phyloP scores from a whole-genome alignment of 139 green algal genomes.

The Bryopsis sp. region DNA sequence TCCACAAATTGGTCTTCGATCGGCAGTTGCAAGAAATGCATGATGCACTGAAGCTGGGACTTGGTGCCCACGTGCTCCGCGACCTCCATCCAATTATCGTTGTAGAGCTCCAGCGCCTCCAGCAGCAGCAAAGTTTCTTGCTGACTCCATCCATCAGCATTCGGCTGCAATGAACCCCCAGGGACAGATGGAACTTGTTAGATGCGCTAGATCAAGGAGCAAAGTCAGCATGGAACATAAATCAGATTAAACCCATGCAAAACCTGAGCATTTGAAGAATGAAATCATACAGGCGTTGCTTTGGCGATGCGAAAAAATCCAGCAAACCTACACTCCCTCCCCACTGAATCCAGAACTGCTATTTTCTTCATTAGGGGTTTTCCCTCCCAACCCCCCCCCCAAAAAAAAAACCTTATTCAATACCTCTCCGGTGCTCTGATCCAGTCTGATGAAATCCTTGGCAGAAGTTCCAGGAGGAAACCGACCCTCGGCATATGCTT shows the following conservation, averaged over 20 bases:
- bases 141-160: slow-evolving; percentile 28
- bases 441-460: slow-evolving; percentile 79
- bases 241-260: background rate
- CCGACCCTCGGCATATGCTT: slow-evolving; percentile 57
- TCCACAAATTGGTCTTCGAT: slow-evolving; percentile 82
- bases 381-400: no score
- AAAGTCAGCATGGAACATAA: background rate
- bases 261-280: no score
- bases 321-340: no score
- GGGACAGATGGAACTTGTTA: background rate
- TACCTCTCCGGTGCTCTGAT: slow-evolving; percentile 18
- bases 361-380: no score
- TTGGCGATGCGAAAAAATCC: no score
- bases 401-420: no score
- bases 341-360: no score
- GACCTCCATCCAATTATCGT: slow-evolving; percentile 76
- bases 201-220: no score
- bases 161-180: slow-evolving; percentile 6
- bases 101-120: slow-evolving; percentile 74
- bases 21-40: slow-evolving; percentile 80
- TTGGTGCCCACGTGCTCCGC: slow-evolving; percentile 80
- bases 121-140: slow-evolving; percentile 51
- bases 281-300: no score
- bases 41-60: slow-evolving; percentile 70
- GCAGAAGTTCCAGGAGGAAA: slow-evolving; percentile 61